Evolutionary conservation across 2,329 filamentous ascomycete genomes (phyloP).

Genomic region (Talaromyces sp.): DNA sequence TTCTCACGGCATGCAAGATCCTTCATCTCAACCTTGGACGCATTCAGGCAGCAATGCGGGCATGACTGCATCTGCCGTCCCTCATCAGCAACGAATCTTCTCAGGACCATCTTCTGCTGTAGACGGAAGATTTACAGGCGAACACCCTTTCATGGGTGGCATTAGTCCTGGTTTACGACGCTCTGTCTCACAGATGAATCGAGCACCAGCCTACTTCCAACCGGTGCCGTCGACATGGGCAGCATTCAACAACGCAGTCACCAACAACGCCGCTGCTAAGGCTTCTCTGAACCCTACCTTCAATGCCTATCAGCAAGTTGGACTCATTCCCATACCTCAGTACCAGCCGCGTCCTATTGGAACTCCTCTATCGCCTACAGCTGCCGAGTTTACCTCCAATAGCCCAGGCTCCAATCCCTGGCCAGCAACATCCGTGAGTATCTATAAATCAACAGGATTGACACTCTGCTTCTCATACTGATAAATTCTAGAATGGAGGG

Average conservation of each 20-base stretch:
- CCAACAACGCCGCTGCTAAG: conserved; percentile 26
- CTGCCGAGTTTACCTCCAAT: conserved; percentile 66
- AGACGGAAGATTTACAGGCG: conserved; percentile 30
- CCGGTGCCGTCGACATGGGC: conserved; percentile 34
- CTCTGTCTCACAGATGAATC: conserved; percentile 31
- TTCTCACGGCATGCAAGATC: conserved; percentile 27
- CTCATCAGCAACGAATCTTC: conserved; percentile 33
- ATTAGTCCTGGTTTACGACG: conserved; percentile 28
- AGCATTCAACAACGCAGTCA: conserved; percentile 28
- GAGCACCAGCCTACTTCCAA: conserved; percentile 33
- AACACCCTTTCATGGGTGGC: conserved; percentile 31
- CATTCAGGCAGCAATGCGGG: conserved; percentile 2
- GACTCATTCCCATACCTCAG: conserved; percentile 33
- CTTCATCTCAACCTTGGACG: conserved; percentile 13
- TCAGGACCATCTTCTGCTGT: conserved; percentile 33
- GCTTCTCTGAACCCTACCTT: conserved; percentile 28
- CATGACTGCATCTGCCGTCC: conserved; percentile 32
- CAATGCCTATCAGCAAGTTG: conserved; percentile 34
- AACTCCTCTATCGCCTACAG: conserved; percentile 68
- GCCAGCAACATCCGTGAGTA: conserved; percentile 53
- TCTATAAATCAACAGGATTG: background rate
- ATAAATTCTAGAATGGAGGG: conserved; percentile 30
- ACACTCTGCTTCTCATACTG: conserved; percentile 19
- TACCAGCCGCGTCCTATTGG: conserved; percentile 59
- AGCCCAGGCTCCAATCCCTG: conserved; percentile 28